A percentile compares a stretch with the other conserved stretches of the same genome.
These are phyloP conservation scores for Globisporangium takayamanum DNA, from an alignment of 352 stramenopile genomes.

Conservation along the genomic window DNA sequence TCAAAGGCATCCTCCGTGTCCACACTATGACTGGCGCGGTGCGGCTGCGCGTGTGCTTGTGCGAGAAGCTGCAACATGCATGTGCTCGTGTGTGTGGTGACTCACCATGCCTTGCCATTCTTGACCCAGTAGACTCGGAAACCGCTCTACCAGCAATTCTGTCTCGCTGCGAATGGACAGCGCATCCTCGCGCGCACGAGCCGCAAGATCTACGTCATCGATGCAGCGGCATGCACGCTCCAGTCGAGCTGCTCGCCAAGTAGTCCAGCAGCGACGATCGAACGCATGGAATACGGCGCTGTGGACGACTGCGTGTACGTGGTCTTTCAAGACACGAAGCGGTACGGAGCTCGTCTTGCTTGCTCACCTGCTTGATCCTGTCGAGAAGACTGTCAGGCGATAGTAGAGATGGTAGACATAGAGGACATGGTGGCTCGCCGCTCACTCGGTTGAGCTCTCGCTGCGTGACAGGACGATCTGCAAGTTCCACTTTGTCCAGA, in stretches of 20 bases:
- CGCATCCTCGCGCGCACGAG: slow-evolving; percentile 27
- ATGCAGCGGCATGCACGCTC: slow-evolving; percentile 27
- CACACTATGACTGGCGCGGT: slow-evolving; percentile 35
- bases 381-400: too few relatives aligned
- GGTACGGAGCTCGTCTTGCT: slow-evolving; percentile 10
- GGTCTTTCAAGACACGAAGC: slow-evolving; percentile 21
- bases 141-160: slow-evolving; percentile 27
- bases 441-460: neutral
- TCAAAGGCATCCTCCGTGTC: slow-evolving; percentile 46
- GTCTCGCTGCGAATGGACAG: slow-evolving; percentile 24
- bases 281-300: slow-evolving; percentile 23
- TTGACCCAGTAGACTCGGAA: slow-evolving; percentile 19
- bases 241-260: slow-evolving; percentile 16
- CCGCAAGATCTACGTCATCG: slow-evolving; percentile 25
- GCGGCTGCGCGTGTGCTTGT: neutral
- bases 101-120: neutral
- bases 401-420: neutral
- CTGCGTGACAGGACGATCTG: slow-evolving; percentile 19
- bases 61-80: neutral
- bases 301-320: slow-evolving; percentile 26
- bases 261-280: slow-evolving; percentile 20
- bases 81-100: neutral
- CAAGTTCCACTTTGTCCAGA: slow-evolving; percentile 24
- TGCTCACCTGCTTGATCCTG: too few relatives aligned
- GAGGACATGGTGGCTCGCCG: neutral